These are phyloP conservation scores for Quercus tomentella DNA, from an alignment of 331 rosid genomes.

Conservation along the genomic window DNA sequence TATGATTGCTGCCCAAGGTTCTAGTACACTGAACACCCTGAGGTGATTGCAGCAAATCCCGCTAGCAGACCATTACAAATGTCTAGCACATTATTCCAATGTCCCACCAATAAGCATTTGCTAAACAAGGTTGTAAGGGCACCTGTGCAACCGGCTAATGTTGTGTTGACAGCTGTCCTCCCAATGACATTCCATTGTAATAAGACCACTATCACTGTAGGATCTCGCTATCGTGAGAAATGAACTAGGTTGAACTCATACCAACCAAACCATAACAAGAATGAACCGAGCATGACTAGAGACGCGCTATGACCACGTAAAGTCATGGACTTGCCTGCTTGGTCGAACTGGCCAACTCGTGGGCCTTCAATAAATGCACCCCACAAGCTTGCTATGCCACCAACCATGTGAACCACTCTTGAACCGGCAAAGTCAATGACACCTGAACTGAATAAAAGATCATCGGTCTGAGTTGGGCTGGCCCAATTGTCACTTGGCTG, in stretches of 20 bases:
- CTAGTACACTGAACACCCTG: slow-evolving; percentile 66
- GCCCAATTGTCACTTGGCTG: slow-evolving; percentile 74
- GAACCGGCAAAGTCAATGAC: slow-evolving; percentile 69
- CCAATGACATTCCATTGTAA: slow-evolving; percentile 84
- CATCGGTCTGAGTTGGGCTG: slow-evolving; percentile 27
- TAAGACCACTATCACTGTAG: slow-evolving; percentile 23
- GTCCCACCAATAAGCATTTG: slow-evolving; percentile 60
- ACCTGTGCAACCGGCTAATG: slow-evolving; percentile 62
- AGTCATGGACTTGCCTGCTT: slow-evolving; percentile 44
- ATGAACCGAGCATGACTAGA: slow-evolving; percentile 61
- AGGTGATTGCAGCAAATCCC: slow-evolving; percentile 72
- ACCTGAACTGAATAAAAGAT: slow-evolving; percentile 43
- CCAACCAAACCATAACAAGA: slow-evolving; percentile 85
- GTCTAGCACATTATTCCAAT: slow-evolving; percentile 57
- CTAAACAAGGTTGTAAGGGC: slow-evolving; percentile 62
- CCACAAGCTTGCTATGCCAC: slow-evolving; percentile 77
- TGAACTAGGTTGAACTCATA: slow-evolving; percentile 86
- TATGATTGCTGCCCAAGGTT: slow-evolving; percentile 72
- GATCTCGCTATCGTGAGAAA: slow-evolving; percentile 43
- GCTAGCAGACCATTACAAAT: slow-evolving; percentile 76
- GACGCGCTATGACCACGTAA: slow-evolving; percentile 69
- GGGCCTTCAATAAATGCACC: slow-evolving; percentile 83
- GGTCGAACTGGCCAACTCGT: slow-evolving; percentile 66
- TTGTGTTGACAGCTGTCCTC: slow-evolving; percentile 72
- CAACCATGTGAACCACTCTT: slow-evolving; percentile 77